These are phyloP conservation scores for Trichomonas tenax DNA, from an alignment of 208 protist genomes.

Conservation along the genomic window DNA sequence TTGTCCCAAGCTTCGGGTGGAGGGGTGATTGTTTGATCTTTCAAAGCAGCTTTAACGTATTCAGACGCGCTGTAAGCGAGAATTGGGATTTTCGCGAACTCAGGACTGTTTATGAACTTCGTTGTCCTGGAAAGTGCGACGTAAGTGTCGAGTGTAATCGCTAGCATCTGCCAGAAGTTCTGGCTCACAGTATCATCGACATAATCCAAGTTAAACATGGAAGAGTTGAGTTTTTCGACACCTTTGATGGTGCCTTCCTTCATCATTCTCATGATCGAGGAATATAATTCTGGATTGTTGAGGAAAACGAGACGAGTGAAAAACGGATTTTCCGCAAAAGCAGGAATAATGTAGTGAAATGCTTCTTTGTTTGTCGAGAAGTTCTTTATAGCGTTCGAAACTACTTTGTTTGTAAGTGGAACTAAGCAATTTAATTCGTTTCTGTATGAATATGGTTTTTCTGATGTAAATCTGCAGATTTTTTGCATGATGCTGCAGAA, in stretches of 20 bases:
- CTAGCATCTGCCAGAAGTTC: neutral
- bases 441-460: neutral
- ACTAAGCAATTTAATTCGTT: neutral
- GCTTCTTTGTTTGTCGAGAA: neutral
- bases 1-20: neutral
- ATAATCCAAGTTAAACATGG: neutral
- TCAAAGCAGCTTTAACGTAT: neutral
- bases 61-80: neutral
- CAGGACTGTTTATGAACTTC: neutral
- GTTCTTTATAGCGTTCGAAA: neutral
- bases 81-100: neutral
- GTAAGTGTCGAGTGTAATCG: neutral
- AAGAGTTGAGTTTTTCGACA: neutral
- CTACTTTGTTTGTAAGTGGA: neutral
- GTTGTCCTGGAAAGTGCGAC: neutral
- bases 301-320: neutral
- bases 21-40: neutral
- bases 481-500: neutral
- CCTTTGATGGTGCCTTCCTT: neutral
- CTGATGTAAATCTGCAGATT: neutral
- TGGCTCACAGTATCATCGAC: neutral
- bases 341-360: neutral
- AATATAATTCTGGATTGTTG: neutral
- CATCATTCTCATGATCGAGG: neutral
- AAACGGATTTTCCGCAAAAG: neutral